Base-by-base conservation (phyloP, 768 basidiomycete genomes). In the Krasilnikovozyma curviuscula region DNA sequence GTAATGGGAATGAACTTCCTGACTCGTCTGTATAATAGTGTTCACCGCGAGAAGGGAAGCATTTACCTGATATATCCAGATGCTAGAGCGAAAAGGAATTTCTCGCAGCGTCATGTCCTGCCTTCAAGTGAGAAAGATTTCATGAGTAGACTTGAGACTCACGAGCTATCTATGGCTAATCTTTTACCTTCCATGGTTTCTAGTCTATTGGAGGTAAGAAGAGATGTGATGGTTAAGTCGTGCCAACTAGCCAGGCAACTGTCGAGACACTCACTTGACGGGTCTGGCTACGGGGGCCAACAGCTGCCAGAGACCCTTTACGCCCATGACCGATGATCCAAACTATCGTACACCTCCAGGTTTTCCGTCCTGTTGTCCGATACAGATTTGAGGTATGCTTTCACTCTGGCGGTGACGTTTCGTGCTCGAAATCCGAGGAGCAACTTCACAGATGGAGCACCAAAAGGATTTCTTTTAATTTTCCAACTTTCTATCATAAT, bases 141-240 rank as follows among this genome's bases (percentile, higher is more conserved):
- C 7, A 12, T 10, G 16, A 7, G 31, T 18, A 27, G 18, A 6
- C 18, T 23, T 28, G 5, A 2, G 3, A 51, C 50, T 12, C n/a
- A 51, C 50, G 86, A 93, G 3, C 89, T 95, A 66, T 98, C 93
- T 48, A 98, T 97, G 3, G 93, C 93, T 68, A 98, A 76, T 9
- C 76, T 69, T 62, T 88, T 91, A n/a, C 86, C 88, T 59, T 89
- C 88, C 61, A 89, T 74, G 0, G 81, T 88, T 66, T 98, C 91
- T 46, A 97, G 70, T 65, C 88, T 91, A 39, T 3, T 8, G 59
- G 23, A 24, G 41, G 50, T 44, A 42, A 55, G 35, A 40, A 52
- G 23, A 8, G 41, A 19, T 18, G 34, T 25, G 48, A 23, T 13
- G 28, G 30, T 27, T 14, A 35, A 31, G 29, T 18, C 8, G 30